Evolutionary conservation across 495 filamentous ascomycete genomes (phyloP).

Genomic region (Acidomyces sp.): DNA sequence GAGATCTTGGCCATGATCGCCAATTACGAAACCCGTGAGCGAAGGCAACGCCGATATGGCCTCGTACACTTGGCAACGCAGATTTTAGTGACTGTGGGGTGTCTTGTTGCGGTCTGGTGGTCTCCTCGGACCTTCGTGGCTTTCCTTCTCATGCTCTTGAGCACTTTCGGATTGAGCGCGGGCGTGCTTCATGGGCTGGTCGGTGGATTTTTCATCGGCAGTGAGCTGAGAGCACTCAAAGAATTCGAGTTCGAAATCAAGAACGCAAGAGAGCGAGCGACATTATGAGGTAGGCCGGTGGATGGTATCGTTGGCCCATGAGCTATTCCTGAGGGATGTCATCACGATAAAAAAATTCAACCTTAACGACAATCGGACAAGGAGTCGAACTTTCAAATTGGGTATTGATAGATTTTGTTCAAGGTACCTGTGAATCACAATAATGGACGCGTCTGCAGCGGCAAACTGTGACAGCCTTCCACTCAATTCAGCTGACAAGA

Average conservation of each 20-base stretch:
- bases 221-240: conserved; percentile 69
- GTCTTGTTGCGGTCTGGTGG: conserved; percentile 77
- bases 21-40: conserved; percentile 54
- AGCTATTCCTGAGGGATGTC: no score
- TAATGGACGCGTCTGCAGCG: no score
- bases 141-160: conserved; percentile 68
- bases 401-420: no score
- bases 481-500: no score
- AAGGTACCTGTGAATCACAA: no score
- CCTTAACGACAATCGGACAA: no score
- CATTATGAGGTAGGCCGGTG: no score
- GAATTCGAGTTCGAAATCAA: conserved; percentile 92
- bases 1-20: conserved; percentile 55
- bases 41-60: conserved; percentile 53
- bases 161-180: conserved; percentile 58
- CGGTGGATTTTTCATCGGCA: conserved; percentile 70
- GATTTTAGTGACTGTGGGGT: conserved; percentile 51
- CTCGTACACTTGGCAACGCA: conserved; percentile 58
- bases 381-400: no score
- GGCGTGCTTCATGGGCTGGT: conserved; percentile 76
- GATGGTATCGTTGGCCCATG: no score
- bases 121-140: conserved; percentile 56
- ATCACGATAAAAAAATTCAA: no score
- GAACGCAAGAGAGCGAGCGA: conserved; percentile 43
- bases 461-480: no score